These are phyloP conservation scores for Solanum chmielewskii DNA, from an alignment of 257 asterid species.

Conservation along the genomic window DNA sequence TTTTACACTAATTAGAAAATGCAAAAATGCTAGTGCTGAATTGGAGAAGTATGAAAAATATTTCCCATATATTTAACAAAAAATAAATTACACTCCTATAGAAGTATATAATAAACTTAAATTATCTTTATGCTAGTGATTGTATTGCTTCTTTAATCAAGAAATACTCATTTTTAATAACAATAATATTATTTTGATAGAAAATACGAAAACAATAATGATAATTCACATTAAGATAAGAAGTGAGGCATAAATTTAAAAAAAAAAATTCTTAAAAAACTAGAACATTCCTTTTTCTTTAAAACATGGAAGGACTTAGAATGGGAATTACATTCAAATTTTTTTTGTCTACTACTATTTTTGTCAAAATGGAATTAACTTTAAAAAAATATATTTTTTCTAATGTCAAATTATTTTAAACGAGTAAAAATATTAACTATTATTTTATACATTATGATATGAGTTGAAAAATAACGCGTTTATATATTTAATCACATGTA, in stretches of 20 bases:
- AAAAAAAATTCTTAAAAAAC: too few relatives aligned
- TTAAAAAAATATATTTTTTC: background rate
- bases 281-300: background rate
- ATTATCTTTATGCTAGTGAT: too few relatives aligned
- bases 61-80: background rate
- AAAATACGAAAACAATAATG: background rate
- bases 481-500: background rate
- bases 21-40: background rate
- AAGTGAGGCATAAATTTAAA: background rate
- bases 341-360: background rate
- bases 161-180: background rate
- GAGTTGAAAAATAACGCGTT: background rate
- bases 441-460: background rate
- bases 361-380: background rate
- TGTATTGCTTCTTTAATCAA: background rate
- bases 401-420: background rate
- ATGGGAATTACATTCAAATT: background rate
- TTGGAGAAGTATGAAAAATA: background rate
- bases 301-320: background rate
- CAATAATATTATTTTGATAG: background rate
- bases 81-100: background rate
- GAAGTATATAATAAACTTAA: background rate
- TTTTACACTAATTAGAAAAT: background rate
- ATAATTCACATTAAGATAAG: background rate
- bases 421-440: background rate